Evolutionary conservation across 257 asterid genomes (phyloP).

Genomic region (Solanum neorickii): DNA sequence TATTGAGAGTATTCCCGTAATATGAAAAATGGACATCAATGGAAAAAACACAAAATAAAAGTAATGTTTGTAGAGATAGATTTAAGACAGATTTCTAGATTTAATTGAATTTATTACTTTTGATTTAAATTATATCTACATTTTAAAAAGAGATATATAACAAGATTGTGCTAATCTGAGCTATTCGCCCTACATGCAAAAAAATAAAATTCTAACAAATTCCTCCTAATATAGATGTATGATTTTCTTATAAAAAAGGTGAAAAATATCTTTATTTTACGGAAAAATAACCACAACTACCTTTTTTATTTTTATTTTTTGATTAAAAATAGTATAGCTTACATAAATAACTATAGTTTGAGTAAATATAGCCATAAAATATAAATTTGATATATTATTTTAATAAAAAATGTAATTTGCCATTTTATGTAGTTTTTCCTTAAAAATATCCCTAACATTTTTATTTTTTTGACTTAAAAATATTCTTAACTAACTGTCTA

Average conservation of each 20-base stretch:
- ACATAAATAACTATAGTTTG: too few species aligned
- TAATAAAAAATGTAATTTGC: too few species aligned
- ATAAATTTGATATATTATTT: too few species aligned
- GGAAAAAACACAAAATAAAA: too few species aligned
- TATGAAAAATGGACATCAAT: too few species aligned
- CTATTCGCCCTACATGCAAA: not conserved
- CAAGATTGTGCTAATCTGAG: not conserved
- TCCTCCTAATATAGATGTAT: not conserved
- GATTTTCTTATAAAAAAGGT: not conserved
- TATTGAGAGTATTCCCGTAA: too few species aligned
- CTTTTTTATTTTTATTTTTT: not conserved
- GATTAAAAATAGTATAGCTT: not conserved
- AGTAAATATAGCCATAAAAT: too few species aligned
- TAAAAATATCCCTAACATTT: too few species aligned
- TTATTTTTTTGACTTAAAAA: not conserved
- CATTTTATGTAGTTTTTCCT: too few species aligned
- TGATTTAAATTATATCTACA: not conserved
- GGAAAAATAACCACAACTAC: too few species aligned
- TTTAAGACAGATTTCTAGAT: not conserved
- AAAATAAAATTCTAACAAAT: not conserved
- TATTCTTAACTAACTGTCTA: too few species aligned
- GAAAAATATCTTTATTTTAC: too few species aligned
- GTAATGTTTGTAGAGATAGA: not conserved
- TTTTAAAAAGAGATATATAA: not conserved
- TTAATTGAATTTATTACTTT: not conserved